Evolutionary conservation across 495 filamentous ascomycete species (phyloP).

Genomic region (Aspergillus ellipticus): DNA sequence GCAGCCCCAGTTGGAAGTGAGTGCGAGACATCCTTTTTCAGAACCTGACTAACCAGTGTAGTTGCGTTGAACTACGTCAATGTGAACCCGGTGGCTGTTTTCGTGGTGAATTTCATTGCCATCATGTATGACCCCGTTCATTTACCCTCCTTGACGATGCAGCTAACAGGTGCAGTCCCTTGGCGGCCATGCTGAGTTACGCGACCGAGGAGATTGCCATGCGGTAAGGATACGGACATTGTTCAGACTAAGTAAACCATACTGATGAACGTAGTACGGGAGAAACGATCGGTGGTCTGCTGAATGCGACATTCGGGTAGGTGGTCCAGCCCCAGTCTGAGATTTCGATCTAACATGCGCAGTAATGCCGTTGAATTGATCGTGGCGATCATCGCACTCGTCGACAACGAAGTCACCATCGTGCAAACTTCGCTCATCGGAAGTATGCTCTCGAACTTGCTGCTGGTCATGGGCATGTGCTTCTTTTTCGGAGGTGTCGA

Average conservation of each 20-base stretch:
- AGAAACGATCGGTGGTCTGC: constrained; percentile 78
- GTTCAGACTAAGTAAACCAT: not conserved
- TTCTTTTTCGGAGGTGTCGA: constrained; percentile 87
- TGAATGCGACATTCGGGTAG: constrained; percentile 88
- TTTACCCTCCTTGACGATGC: not conserved
- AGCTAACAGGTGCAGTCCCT: constrained; percentile 28
- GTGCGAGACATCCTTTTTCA: constrained; percentile 3
- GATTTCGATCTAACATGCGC: constrained; percentile 11
- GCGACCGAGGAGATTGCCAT: constrained; percentile 54
- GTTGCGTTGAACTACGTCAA: constrained; percentile 62
- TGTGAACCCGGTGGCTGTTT: constrained; percentile 58
- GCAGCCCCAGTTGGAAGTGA: constrained; percentile 67
- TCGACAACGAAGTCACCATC: constrained; percentile 70
- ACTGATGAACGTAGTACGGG: constrained; percentile 42
- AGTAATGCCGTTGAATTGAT: constrained; percentile 88
- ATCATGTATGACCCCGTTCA: constrained; percentile 51
- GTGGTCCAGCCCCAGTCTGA: constrained; percentile 8
- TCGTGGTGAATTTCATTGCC: constrained; percentile 84
- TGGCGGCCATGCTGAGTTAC: constrained; percentile 54
- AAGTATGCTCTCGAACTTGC: constrained; percentile 85
- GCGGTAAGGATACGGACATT: constrained; percentile 29
- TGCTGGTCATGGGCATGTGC: constrained; percentile 89
- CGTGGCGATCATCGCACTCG: constrained; percentile 78
- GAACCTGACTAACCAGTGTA: constrained; percentile 24
- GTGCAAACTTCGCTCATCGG: constrained; percentile 92